Base-by-base conservation (phyloP, 164 flowering plant species). In the Vitis vinifera region DNA sequence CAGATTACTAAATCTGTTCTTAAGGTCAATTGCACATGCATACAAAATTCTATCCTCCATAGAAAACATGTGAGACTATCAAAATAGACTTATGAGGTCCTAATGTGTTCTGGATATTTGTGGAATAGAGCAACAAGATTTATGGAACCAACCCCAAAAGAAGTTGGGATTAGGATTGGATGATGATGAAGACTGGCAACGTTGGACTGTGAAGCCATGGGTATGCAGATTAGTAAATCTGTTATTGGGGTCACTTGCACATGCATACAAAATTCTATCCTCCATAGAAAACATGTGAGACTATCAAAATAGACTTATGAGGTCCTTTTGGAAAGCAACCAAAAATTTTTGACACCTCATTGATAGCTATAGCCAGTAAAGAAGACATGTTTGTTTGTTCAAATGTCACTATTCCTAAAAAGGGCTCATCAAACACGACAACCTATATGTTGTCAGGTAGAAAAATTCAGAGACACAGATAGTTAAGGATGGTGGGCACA, bases 401-500 rank as follows among this genome's bases (percentile, higher is more conserved):
- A 72, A 19, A 82, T 23, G 82, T 78, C 83, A 60, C 73, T 61
- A 49, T 78, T 66, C 63, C 56, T 67, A 30, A 63, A 79, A 79
- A 75, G 73, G 69, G 61, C 27, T 68, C 73, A 55, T 63, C 27
- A 9, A 65, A 74, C 62, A n/a, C 63, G 78, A 60, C 72, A 60
- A 66, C 67, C 47, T 49, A 19, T 66, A 58, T 58, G 2, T 48
- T 49, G 17, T 62, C 67, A 52, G 51, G 10, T n/a, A 48, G 29
- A 31, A 37, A 37, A 37, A 6, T 37, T 47, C 1, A 50, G 17
- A 63, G 23, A 62, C 2, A 44, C 10, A 62, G 10, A 23, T 14
- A 53, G 15, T 53, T 53, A 5, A 53, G 56, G 15, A 13, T 10
- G 56, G 56, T 53, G n/a, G 56, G 56, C n/a, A 12, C 56, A 13